phyloP scores from a whole-genome alignment of 2,329 filamentous ascomycete species.

The Metarhizium brunneum region DNA sequence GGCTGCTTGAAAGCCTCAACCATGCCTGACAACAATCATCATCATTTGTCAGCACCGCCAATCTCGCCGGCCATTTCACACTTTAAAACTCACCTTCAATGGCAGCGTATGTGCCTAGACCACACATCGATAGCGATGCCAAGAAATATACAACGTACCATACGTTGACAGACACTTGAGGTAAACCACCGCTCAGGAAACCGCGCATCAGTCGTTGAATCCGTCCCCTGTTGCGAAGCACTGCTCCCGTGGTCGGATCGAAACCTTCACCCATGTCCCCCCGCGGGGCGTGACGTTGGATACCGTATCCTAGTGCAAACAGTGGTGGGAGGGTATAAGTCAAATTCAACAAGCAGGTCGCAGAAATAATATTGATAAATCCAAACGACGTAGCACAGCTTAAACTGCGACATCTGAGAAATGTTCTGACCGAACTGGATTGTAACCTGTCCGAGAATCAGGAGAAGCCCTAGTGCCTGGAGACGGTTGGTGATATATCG shows the following conservation, averaged over 20 bases:
- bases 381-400: constrained; percentile 43
- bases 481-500: constrained; percentile 38
- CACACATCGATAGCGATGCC: constrained; percentile 9
- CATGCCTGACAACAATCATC: background rate
- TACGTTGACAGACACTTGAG: constrained; percentile 4
- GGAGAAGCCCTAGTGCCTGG: constrained; percentile 37
- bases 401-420: constrained; percentile 30
- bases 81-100: constrained; percentile 3
- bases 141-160: constrained; percentile 8
- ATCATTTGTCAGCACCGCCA: background rate
- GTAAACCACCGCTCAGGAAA: background rate
- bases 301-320: constrained; percentile 11
- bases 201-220: constrained; percentile 4
- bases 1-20: constrained; percentile 10
- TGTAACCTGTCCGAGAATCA: constrained; percentile 43
- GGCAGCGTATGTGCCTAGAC: constrained; percentile 8
- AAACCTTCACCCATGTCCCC: constrained; percentile 10
- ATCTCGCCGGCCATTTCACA: too few species aligned
- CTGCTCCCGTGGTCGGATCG: constrained; percentile 1
- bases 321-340: constrained; percentile 48
- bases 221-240: background rate
- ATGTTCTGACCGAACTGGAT: constrained; percentile 45
- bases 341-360: constrained; percentile 47
- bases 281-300: constrained; percentile 10
- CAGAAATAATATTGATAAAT: constrained; percentile 39